phyloP scores from a whole-genome alignment of 106 monocot genomes.

The Ottelia alismoides region DNA sequence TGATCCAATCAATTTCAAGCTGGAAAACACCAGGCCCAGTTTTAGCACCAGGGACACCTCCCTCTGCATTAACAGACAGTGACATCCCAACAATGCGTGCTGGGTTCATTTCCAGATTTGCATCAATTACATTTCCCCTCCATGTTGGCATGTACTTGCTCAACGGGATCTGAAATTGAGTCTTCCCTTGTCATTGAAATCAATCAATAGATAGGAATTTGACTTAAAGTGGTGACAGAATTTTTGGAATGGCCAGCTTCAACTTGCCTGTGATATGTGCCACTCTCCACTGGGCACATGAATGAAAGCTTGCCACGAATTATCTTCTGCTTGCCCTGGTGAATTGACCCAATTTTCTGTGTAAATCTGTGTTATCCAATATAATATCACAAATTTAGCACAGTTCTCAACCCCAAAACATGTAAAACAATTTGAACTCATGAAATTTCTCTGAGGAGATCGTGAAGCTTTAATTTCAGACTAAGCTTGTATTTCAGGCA shows the following conservation, averaged over 20 bases:
- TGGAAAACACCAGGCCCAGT: slow-evolving; percentile 76
- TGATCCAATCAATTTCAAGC: slow-evolving; percentile 92
- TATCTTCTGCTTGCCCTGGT: slow-evolving; percentile 88
- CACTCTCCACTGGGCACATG: slow-evolving; percentile 55
- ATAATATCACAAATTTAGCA: no score
- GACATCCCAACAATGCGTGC: slow-evolving; percentile 75
- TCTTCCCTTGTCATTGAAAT: no score
- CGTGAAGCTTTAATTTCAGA: no score
- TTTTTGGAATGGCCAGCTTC: no score
- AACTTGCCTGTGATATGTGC: slow-evolving; percentile 48
- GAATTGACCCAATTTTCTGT: slow-evolving; percentile 98
- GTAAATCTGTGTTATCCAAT: slow-evolving; percentile 51
- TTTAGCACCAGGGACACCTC: slow-evolving; percentile 64
- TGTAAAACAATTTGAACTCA: no score
- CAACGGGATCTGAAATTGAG: slow-evolving; percentile 79
- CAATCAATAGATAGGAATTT: no score
- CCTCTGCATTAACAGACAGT: slow-evolving; percentile 84
- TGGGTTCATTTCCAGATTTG: slow-evolving; percentile 85
- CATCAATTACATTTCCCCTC: slow-evolving; percentile 75
- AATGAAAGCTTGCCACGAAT: slow-evolving; percentile 91
- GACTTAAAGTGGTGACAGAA: no score
- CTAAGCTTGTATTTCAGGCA: no score
- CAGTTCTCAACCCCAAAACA: no score
- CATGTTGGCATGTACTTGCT: slow-evolving; percentile 84
- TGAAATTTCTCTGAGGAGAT: no score